Percentiles rank a stretch among this genome's conserved stretches.
Evolutionary conservation across 1,284 basidiomycete genomes (phyloP).

Genomic region (Microbotryum intermedium): DNA sequence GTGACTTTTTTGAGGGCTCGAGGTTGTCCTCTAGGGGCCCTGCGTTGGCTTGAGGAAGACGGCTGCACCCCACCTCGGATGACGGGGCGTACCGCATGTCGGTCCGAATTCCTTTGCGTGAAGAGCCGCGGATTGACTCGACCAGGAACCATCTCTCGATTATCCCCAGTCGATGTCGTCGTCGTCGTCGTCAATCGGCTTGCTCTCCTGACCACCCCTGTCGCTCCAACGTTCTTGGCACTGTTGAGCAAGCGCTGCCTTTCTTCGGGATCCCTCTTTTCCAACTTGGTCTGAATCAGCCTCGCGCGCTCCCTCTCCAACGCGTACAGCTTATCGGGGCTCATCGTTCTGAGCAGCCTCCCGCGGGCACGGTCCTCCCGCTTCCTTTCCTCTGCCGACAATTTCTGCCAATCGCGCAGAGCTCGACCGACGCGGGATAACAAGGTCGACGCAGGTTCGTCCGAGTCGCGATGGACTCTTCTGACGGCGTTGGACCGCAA

Average conservation of each 20-base stretch:
- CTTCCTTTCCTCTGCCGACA: background rate
- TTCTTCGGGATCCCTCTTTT: background rate
- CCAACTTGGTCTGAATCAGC: conserved; percentile 1
- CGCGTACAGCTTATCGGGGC: conserved; percentile 7
- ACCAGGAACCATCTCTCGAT: conserved; percentile 7
- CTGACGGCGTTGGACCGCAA: background rate
- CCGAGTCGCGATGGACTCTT: background rate
- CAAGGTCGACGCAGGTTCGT: background rate
- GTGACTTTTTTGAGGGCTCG: conserved; percentile 24
- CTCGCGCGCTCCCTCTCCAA: conserved; percentile 17
- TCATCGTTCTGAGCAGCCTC: background rate
- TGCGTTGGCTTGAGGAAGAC: background rate
- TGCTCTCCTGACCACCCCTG: background rate
- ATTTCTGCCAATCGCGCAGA: background rate
- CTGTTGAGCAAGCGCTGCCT: background rate
- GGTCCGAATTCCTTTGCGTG: background rate
- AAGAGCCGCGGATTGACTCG: conserved; percentile 4
- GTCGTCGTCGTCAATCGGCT: background rate
- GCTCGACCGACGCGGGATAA: background rate
- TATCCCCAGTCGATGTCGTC: background rate
- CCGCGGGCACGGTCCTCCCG: conserved; percentile 3
- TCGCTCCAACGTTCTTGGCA: background rate
- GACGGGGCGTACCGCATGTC: conserved; percentile 2
- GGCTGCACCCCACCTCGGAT: conserved; percentile 4
- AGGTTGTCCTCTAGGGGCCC: background rate